Percentiles rank a stretch among this genome's conserved stretches.
Conservation (phyloP, 768 basidiomycete species). For the Sporobolomyces roseus region DNA sequence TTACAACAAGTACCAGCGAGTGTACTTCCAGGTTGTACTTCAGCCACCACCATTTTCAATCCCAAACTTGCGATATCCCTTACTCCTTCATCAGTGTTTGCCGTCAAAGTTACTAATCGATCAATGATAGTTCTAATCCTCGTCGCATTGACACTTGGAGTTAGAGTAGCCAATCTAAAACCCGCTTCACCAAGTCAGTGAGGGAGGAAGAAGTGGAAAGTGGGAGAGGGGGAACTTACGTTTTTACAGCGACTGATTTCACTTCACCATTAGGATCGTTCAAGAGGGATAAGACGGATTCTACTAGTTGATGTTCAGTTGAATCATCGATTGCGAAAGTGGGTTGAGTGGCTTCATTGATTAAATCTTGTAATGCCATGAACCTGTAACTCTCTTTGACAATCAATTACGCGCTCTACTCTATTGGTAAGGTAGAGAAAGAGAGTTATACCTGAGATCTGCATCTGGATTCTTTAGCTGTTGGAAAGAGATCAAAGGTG, state of each 20-base stretch:
- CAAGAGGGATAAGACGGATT: slow-evolving; percentile 76
- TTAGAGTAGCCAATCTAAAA: slow-evolving; percentile 75
- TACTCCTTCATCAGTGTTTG: slow-evolving; percentile 76
- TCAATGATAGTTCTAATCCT: slow-evolving; percentile 85
- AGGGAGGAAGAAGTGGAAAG: neutral
- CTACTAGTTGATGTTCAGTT: slow-evolving; percentile 77
- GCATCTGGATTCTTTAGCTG: slow-evolving; percentile 43
- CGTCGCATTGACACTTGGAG: slow-evolving; percentile 76
- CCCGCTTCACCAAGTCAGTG: neutral
- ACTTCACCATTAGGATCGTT: slow-evolving; percentile 97
- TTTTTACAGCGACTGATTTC: slow-evolving; percentile 95
- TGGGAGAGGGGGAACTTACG: slow-evolving; percentile 54
- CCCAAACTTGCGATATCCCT: slow-evolving; percentile 83
- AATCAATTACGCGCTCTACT: neutral
- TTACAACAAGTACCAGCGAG: slow-evolving; percentile 74
- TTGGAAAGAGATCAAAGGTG: neutral
- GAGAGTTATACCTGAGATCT: slow-evolving; percentile 26
- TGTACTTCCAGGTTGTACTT: slow-evolving; percentile 76
- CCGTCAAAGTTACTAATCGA: slow-evolving; percentile 77
- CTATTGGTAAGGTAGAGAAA: no score
- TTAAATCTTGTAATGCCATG: slow-evolving; percentile 94
- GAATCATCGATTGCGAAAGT: slow-evolving; percentile 78
- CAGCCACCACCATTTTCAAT: slow-evolving; percentile 88
- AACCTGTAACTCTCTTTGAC: slow-evolving; percentile 45
- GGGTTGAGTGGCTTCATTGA: slow-evolving; percentile 70